phyloP scores from a whole-genome alignment of 805 yeast species.

The Hanseniaspora osmophila region DNA sequence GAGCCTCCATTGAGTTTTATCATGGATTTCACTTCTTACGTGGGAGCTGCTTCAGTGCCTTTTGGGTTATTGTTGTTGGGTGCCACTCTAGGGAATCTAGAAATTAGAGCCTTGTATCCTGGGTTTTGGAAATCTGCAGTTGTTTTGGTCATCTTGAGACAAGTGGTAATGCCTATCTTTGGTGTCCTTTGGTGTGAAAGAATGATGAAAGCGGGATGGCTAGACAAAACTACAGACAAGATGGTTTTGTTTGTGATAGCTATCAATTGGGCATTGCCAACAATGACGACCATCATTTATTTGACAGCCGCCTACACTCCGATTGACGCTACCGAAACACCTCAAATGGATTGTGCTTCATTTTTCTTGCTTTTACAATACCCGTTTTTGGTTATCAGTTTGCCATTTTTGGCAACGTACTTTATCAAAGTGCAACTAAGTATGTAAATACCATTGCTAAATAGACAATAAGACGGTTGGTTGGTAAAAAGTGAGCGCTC shows the following conservation, averaged over 20 bases:
- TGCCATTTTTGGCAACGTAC: constrained; percentile 46
- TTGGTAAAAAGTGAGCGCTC: too few species aligned
- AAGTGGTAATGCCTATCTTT: constrained; percentile 66
- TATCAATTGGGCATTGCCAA: constrained; percentile 68
- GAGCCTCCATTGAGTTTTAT: constrained; percentile 76
- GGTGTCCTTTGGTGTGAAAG: constrained; percentile 57
- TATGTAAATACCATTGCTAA: constrained; percentile 6
- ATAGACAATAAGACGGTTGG: too few species aligned
- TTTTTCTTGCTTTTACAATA: constrained; percentile 64
- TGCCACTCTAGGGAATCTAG: constrained; percentile 71
- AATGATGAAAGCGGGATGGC: constrained; percentile 54
- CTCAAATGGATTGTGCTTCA: constrained; percentile 75
- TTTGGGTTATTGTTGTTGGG: constrained; percentile 75
- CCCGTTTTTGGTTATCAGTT: constrained; percentile 44
- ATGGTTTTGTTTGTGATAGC: constrained; percentile 65
- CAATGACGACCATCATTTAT: constrained; percentile 79
- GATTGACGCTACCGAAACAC: constrained; percentile 30
- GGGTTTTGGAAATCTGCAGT: constrained; percentile 60
- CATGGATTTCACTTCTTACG: constrained; percentile 65
- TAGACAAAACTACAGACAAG: constrained; percentile 30
- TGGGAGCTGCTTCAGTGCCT: constrained; percentile 86
- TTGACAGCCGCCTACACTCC: constrained; percentile 79
- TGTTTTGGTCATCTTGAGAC: constrained; percentile 39
- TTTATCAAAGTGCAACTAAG: constrained; percentile 23
- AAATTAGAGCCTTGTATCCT: constrained; percentile 42